Evolutionary conservation across 1,284 basidiomycete genomes (phyloP).

Genomic region (Melampsora occidentalis): DNA sequence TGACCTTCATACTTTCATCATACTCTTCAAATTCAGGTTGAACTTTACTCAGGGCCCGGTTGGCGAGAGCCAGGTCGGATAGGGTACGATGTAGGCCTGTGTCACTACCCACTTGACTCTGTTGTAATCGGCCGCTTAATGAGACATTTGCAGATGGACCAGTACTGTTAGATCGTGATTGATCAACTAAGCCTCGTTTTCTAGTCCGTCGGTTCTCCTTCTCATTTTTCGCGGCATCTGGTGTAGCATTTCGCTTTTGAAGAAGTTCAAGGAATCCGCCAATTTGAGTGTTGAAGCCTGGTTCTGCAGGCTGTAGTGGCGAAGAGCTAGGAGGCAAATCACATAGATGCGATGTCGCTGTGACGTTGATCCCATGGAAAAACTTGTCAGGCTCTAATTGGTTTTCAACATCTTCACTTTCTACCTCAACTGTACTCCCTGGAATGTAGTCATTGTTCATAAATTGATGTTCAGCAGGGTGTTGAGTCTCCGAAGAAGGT

Average conservation of each 20-base stretch:
- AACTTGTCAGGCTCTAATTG: slow-evolving; percentile 4
- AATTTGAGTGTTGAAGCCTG: slow-evolving; percentile 38
- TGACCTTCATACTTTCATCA: slow-evolving; percentile 40
- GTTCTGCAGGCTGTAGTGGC: slow-evolving; percentile 8
- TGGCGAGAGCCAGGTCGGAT: slow-evolving; percentile 20
- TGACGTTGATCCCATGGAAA: slow-evolving; percentile 4
- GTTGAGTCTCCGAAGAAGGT: not conserved
- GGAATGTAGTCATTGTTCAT: not conserved
- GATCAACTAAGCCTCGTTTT: slow-evolving; percentile 25
- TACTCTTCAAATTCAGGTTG: slow-evolving; percentile 2
- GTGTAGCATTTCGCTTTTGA: slow-evolving; percentile 23
- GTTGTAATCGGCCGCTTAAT: not conserved
- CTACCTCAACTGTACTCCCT: not conserved
- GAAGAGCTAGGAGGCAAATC: slow-evolving; percentile 22
- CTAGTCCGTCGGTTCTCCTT: slow-evolving; percentile 14
- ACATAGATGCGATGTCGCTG: not conserved
- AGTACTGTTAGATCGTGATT: slow-evolving; percentile 7
- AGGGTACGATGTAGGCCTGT: slow-evolving; percentile 29
- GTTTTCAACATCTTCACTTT: not conserved
- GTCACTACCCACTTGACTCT: not conserved
- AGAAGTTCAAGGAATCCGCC: slow-evolving; percentile 38
- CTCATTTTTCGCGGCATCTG: slow-evolving; percentile 16
- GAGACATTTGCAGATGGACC: slow-evolving; percentile 10
- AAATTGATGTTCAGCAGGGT: not conserved
- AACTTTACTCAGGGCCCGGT: not conserved